Evolutionary conservation across 129 eudicot genomes (phyloP).

Genomic region (Chrysanthemum makinoi): DNA sequence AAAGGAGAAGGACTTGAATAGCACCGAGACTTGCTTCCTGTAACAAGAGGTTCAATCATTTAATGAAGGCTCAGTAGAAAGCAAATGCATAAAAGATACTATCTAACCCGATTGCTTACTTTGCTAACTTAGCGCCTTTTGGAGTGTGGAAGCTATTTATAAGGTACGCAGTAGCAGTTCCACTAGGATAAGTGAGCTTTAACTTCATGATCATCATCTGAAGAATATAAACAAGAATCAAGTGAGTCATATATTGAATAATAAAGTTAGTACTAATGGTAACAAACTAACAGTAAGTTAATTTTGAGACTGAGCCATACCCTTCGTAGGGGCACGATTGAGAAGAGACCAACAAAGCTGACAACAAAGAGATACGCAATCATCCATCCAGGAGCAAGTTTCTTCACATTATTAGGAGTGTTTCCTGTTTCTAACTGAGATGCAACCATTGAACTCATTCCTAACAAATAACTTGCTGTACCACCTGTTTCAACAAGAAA

Average conservation of each 20-base stretch:
- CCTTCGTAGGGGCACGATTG: constrained; percentile 48
- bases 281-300: not conserved
- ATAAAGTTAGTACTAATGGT: not conserved
- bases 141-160: constrained; percentile 67
- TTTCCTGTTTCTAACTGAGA: constrained; percentile 43
- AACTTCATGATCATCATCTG: constrained; percentile 54
- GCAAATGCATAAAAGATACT: not conserved
- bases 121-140: constrained; percentile 54
- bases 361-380: constrained; percentile 50
- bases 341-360: constrained; percentile 58
- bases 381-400: constrained; percentile 52
- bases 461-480: constrained; percentile 44
- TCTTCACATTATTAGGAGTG: constrained; percentile 51
- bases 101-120: constrained; percentile 25
- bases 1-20: constrained; percentile 47
- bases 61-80: too few species aligned
- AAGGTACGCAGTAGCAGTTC: constrained; percentile 62
- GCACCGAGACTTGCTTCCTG: constrained; percentile 46
- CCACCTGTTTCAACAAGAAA: constrained; percentile 31
- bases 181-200: constrained; percentile 63
- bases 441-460: constrained; percentile 41
- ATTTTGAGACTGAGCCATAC: constrained; percentile 9
- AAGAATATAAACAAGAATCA: constrained; percentile 1
- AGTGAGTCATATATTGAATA: not conserved
- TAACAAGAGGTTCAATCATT: not conserved